These are phyloP conservation scores for Darksidea phi DNA, from an alignment of 495 filamentous ascomycete genomes.

Conservation along the genomic window DNA sequence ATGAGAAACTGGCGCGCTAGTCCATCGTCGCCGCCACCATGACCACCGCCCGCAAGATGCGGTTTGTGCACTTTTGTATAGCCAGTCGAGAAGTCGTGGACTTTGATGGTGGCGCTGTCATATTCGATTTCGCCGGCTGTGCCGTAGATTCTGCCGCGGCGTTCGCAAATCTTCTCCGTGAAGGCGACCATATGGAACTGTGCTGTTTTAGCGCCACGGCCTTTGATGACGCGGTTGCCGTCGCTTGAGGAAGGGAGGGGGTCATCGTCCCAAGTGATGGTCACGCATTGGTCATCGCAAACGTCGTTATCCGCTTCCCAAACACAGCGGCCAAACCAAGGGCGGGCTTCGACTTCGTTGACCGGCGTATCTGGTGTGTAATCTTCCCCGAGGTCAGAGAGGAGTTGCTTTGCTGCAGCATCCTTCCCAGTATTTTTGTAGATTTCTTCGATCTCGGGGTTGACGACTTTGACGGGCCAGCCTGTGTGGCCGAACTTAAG, in stretches of 20 bases:
- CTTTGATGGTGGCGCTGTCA: conserved; percentile 63
- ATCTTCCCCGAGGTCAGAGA: conserved; percentile 61
- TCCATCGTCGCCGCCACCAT: conserved; percentile 88
- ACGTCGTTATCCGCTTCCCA: conserved; percentile 90
- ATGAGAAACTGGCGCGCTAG: conserved; percentile 74
- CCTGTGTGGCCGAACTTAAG: conserved; percentile 59
- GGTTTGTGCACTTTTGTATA: conserved; percentile 55
- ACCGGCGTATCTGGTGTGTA: conserved; percentile 57
- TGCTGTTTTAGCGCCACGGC: conserved; percentile 75
- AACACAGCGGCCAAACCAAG: conserved; percentile 93
- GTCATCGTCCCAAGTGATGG: conserved; percentile 77
- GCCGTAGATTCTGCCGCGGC: conserved; percentile 80
- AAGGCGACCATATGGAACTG: conserved; percentile 92
- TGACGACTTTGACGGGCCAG: conserved; percentile 87
- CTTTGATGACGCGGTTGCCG: conserved; percentile 30
- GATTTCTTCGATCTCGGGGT: conserved; percentile 84
- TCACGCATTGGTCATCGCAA: conserved; percentile 87
- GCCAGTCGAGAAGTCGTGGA: conserved; percentile 63
- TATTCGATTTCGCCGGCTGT: conserved; percentile 81
- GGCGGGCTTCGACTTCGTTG: conserved; percentile 56
- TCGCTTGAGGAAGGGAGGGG: conserved; percentile 36
- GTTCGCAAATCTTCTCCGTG: conserved; percentile 80
- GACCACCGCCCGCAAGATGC: conserved; percentile 54
- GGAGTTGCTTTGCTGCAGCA: conserved; percentile 48
- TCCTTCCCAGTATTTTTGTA: conserved; percentile 42